phyloP scores from a whole-genome alignment of 108 stramenopile genomes.

The Phaeodactylum tricornutum region DNA sequence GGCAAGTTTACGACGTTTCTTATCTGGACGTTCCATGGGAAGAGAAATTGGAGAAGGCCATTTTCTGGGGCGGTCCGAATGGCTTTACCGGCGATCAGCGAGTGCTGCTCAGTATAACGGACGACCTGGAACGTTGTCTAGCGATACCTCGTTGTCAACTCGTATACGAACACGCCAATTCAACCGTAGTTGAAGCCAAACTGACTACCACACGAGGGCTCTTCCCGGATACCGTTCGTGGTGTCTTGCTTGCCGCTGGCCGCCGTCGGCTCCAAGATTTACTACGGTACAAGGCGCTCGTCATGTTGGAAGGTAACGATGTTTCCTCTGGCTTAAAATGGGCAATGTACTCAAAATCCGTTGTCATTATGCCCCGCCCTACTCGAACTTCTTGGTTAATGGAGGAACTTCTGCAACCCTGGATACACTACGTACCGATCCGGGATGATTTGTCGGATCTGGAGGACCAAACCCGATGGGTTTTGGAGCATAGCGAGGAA shows the following conservation, averaged over 20 bases:
- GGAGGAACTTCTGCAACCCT: conserved; percentile 39
- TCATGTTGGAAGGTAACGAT: conserved; percentile 38
- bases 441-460: conserved; percentile 26
- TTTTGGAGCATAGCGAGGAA: conserved; percentile 28
- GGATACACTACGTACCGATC: conserved; percentile 45
- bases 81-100: conserved; percentile 1
- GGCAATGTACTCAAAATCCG: conserved; percentile 24
- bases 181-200: conserved; percentile 16
- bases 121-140: too few relatives aligned
- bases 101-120: too few relatives aligned
- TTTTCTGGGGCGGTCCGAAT: conserved; percentile 17
- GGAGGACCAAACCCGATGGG: conserved; percentile 32
- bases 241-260: conserved; percentile 11
- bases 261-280: conserved; percentile 15
- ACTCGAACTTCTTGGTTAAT: conserved; percentile 39
- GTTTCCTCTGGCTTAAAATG: conserved; percentile 36
- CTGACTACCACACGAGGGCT: conserved; percentile 27
- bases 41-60: conserved; percentile 7
- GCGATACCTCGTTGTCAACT: conserved; percentile 2
- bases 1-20: neutral
- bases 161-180: conserved; percentile 1
- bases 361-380: conserved; percentile 37
- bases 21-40: conserved; percentile 14
- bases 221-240: conserved; percentile 24
- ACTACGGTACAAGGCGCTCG: conserved; percentile 35